These are phyloP conservation scores for Phytophthora sojae DNA, from an alignment of 352 stramenopile species.

Conservation along the genomic window DNA sequence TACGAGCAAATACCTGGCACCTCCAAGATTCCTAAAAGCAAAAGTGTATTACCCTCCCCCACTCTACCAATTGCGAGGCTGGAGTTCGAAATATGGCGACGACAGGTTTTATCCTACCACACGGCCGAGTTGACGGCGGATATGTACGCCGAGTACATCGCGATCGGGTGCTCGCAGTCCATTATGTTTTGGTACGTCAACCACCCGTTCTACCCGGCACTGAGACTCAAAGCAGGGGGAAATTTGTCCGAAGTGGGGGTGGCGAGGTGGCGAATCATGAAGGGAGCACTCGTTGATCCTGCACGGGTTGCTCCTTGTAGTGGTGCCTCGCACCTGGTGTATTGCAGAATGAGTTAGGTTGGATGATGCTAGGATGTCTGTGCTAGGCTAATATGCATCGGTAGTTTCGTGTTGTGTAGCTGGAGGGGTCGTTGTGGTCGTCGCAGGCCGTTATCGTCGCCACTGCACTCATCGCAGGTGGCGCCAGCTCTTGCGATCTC, in stretches of 20 bases:
- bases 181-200: constrained; percentile 37
- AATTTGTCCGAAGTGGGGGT: background rate
- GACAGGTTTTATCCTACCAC: constrained; percentile 17
- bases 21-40: background rate
- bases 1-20: background rate
- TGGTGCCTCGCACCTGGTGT: too few relatives aligned
- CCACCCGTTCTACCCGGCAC: constrained; percentile 27
- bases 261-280: background rate
- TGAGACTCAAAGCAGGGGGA: constrained; percentile 7
- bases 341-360: too few relatives aligned
- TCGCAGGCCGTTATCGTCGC: too few relatives aligned
- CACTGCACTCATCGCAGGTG: too few relatives aligned
- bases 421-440: too few relatives aligned
- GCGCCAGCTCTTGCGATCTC: too few relatives aligned
- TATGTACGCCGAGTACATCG: constrained; percentile 51
- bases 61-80: too few relatives aligned
- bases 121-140: constrained; percentile 25
- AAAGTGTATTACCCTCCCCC: background rate
- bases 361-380: too few relatives aligned
- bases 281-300: too few relatives aligned
- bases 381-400: too few relatives aligned
- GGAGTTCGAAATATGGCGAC: constrained; percentile 13
- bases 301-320: too few relatives aligned
- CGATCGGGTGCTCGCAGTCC: constrained; percentile 34
- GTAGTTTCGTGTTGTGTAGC: too few relatives aligned